These are phyloP conservation scores for Karstenula rhodostoma DNA, from an alignment of 2,329 filamentous ascomycete species.

Conservation along the genomic window DNA sequence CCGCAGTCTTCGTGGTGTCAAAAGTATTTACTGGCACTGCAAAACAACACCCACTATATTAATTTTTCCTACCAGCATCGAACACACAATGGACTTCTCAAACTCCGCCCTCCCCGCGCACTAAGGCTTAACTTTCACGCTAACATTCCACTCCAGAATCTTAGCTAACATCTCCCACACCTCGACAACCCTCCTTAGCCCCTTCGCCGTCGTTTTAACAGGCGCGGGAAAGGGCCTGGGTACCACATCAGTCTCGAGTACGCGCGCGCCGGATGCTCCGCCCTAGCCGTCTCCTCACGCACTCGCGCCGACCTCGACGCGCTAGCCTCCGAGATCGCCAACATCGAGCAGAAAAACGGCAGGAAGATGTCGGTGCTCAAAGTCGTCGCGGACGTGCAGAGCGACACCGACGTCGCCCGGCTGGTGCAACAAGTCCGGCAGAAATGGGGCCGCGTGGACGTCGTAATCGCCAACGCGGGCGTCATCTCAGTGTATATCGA, in stretches of 20 bases:
- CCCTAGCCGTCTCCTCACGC: constrained; percentile 57
- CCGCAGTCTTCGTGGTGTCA: too few species aligned
- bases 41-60: too few species aligned
- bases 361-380: constrained; percentile 39
- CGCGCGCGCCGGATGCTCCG: constrained; percentile 61
- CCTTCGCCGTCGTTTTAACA: constrained; percentile 57
- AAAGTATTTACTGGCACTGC: too few species aligned
- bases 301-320: constrained; percentile 25
- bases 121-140: constrained; percentile 24
- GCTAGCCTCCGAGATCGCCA: constrained; percentile 15
- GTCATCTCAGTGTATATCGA: constrained; percentile 27
- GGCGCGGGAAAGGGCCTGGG: constrained; percentile 65
- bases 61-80: too few species aligned
- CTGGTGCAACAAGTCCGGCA: constrained; percentile 18
- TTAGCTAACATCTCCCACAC: constrained; percentile 59
- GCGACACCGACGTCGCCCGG: constrained; percentile 7
- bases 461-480: constrained; percentile 33
- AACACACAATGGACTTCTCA: not conserved
- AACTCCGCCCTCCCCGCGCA: constrained; percentile 14
- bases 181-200: constrained; percentile 35
- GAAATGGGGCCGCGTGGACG: constrained; percentile 27
- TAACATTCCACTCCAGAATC: constrained; percentile 54
- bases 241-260: constrained; percentile 61
- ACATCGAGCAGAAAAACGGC: constrained; percentile 12
- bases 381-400: constrained; percentile 24